A percentile compares a stretch with the other conserved stretches of the same genome.
Conservation (phyloP, 164 flowering plant species). For the Buxus sempervirens region DNA sequence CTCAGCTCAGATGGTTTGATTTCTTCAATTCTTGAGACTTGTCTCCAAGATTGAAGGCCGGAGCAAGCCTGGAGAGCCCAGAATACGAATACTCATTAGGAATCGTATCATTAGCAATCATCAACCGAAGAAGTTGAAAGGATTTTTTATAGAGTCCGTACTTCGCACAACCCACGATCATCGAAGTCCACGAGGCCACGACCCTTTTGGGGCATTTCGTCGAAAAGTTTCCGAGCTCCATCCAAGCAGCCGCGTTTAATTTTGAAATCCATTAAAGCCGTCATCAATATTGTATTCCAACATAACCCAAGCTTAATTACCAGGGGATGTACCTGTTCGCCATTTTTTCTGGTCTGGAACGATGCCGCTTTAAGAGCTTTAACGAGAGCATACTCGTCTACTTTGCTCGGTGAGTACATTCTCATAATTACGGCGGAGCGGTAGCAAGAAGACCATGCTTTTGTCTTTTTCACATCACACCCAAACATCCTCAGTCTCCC, state of each 20-base stretch:
- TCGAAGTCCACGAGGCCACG: constrained; percentile 25
- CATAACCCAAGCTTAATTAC: constrained; percentile 18
- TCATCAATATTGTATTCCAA: constrained; percentile 17
- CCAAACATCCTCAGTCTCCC: too few relatives aligned
- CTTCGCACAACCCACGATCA: constrained; percentile 18
- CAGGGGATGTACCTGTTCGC: constrained; percentile 15
- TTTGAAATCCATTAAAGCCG: constrained; percentile 19
- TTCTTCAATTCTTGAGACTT: too few relatives aligned
- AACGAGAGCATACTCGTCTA: constrained; percentile 18
- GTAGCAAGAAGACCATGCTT: too few relatives aligned
- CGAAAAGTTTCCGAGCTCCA: constrained; percentile 18
- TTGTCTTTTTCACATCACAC: too few relatives aligned
- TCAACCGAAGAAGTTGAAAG: not conserved
- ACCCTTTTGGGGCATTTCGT: constrained; percentile 22
- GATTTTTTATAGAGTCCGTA: constrained; percentile 9
- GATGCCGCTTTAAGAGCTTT: constrained; percentile 15
- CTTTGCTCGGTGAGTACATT: not conserved
- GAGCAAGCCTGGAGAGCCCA: constrained; percentile 19
- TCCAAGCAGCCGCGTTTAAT: constrained; percentile 15
- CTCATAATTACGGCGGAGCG: not conserved
- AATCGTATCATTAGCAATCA: constrained; percentile 6
- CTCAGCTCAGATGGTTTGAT: too few relatives aligned
- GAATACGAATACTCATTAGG: constrained; percentile 20
- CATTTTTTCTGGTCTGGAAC: not conserved
- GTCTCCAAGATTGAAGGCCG: constrained; percentile 14